A percentile compares a stretch with the other conserved stretches of the same genome.
phyloP scores from a whole-genome alignment of 768 basidiomycete species.

The Hydnomerulius pinastri region DNA sequence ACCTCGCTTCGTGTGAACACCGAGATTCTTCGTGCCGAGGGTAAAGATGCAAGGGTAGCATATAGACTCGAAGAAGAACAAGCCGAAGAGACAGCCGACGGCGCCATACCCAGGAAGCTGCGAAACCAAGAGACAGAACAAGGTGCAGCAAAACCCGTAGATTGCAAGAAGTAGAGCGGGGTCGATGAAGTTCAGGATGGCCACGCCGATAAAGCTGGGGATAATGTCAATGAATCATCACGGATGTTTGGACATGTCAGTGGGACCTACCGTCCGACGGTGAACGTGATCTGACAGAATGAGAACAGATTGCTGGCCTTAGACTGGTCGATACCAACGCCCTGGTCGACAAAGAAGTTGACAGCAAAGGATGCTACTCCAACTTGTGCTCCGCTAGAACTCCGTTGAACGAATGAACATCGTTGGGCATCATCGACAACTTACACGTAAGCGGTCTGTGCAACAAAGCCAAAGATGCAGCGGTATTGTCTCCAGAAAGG shows the following conservation, averaged over 20 bases:
- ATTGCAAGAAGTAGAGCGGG: constrained; percentile 60
- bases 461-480: constrained; percentile 71
- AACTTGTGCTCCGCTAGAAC: constrained; percentile 60
- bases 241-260: neutral
- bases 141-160: constrained; percentile 52
- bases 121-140: constrained; percentile 54
- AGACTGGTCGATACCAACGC: constrained; percentile 50
- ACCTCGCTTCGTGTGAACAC: constrained; percentile 58
- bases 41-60: constrained; percentile 74
- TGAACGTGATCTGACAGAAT: constrained; percentile 71
- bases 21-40: constrained; percentile 64
- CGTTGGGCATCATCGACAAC: constrained; percentile 19
- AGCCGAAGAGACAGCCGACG: constrained; percentile 58
- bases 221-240: constrained; percentile 11
- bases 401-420: neutral
- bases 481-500: constrained; percentile 71
- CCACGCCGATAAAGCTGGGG: constrained; percentile 60
- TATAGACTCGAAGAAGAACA: constrained; percentile 79
- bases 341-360: constrained; percentile 69
- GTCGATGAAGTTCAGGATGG: constrained; percentile 62
- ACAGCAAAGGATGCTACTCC: constrained; percentile 68
- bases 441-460: constrained; percentile 68
- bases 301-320: constrained; percentile 67
- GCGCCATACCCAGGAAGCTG: constrained; percentile 54
- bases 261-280: constrained; percentile 51